phyloP scores from a whole-genome alignment of 2,329 filamentous ascomycete genomes.

The Microdochium paspali region DNA sequence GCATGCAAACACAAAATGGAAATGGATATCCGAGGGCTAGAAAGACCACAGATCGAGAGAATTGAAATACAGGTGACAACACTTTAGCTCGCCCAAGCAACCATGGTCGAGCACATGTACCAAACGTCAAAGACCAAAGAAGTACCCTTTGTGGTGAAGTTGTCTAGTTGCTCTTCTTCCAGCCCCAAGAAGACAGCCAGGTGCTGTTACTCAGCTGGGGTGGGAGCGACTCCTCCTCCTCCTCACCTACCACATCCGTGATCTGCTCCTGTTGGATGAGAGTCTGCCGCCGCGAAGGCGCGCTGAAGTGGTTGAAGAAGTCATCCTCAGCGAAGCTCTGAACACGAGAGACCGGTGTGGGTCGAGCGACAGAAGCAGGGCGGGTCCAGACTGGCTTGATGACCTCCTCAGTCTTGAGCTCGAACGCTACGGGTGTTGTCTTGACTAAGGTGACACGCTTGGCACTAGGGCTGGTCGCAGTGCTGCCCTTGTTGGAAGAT shows the following conservation, averaged over 20 bases:
- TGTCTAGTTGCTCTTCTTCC: neutral
- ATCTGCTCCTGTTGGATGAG: neutral
- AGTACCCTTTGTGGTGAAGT: neutral
- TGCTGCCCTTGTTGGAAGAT: no score
- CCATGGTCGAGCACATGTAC: no score
- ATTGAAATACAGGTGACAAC: no score
- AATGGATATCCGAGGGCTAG: no score
- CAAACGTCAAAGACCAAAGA: neutral
- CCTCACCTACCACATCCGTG: neutral
- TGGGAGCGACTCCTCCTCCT: neutral
- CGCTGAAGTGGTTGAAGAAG: neutral
- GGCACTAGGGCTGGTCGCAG: no score
- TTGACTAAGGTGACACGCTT: no score
- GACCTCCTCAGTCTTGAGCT: neutral
- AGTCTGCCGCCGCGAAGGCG: neutral
- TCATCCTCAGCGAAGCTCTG: neutral
- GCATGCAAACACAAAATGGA: no score
- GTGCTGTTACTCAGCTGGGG: neutral
- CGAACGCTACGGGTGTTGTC: neutral
- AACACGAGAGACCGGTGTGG: neutral
- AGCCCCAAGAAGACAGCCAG: neutral
- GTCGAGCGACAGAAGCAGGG: neutral
- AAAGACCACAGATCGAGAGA: no score
- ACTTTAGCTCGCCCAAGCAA: no score
- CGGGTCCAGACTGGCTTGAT: neutral